A percentile compares a stretch with the other conserved stretches of the same genome.
Conservation (phyloP, 441 rosid species). For the Pelargonium fulgidum region DNA sequence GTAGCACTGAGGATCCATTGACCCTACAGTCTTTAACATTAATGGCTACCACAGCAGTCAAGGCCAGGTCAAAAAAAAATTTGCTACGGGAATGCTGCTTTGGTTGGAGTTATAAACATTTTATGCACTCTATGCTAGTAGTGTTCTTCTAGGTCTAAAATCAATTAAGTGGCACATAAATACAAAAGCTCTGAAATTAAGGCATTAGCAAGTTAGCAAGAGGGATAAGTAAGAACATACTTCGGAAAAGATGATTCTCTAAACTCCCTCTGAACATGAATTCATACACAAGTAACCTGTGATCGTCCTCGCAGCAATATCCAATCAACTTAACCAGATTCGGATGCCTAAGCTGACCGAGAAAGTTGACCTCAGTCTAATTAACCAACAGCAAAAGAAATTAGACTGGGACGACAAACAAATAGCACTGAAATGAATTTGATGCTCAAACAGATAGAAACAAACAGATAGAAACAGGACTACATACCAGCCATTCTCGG, state of each 20-base stretch:
- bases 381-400: background rate
- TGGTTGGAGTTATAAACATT: background rate
- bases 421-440: background rate
- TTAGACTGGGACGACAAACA: background rate
- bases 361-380: conserved; percentile 57
- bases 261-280: conserved; percentile 29
- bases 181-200: background rate
- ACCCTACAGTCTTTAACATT: background rate
- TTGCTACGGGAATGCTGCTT: background rate
- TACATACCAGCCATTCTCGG: conserved; percentile 71
- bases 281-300: conserved; percentile 14
- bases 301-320: conserved; percentile 29
- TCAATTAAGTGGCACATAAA: background rate
- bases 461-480: background rate
- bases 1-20: background rate
- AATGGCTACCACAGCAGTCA: background rate
- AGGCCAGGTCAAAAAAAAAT: too few relatives aligned
- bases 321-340: conserved; percentile 30
- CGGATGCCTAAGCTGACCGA: conserved; percentile 49
- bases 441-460: background rate
- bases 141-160: background rate
- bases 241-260: conserved; percentile 29
- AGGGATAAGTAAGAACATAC: conserved; percentile 8
- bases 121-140: background rate
- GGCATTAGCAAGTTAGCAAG: background rate